phyloP scores from a whole-genome alignment of 2,329 filamentous ascomycete genomes.

The Periconia sp. region DNA sequence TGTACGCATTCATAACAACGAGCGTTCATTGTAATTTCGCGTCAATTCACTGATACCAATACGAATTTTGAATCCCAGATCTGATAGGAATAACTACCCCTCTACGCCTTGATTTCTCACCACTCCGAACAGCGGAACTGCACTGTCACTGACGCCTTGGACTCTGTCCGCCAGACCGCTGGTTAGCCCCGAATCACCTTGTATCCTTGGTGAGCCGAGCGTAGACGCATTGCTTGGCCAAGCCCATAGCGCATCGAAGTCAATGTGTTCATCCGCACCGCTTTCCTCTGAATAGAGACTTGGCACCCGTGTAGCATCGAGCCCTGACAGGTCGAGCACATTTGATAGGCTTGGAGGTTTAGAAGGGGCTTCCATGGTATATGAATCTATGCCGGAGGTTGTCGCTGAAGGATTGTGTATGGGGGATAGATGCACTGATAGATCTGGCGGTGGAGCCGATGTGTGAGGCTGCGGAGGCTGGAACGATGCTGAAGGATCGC shows the following conservation, averaged over 20 bases:
- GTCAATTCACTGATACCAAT: too few relatives aligned
- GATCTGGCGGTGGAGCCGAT: slow-evolving; percentile 19
- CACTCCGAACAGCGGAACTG: slow-evolving; percentile 44
- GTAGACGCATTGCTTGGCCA: slow-evolving; percentile 47
- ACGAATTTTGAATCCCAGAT: too few relatives aligned
- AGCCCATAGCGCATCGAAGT: slow-evolving; percentile 50
- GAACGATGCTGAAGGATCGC: slow-evolving; percentile 17
- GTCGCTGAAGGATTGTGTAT: slow-evolving; percentile 31
- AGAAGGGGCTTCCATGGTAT: slow-evolving; percentile 11
- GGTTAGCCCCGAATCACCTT: slow-evolving; percentile 13
- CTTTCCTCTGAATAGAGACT: slow-evolving; percentile 41
- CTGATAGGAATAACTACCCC: background rate
- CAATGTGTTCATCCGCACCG: slow-evolving; percentile 47
- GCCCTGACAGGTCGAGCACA: slow-evolving; percentile 45
- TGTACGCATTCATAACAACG: too few relatives aligned
- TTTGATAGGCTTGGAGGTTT: slow-evolving; percentile 38
- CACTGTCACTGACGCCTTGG: slow-evolving; percentile 35
- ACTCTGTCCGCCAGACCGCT: slow-evolving; percentile 17
- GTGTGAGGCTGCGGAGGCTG: slow-evolving; percentile 11
- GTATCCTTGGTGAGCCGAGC: slow-evolving; percentile 31
- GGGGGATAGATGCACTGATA: slow-evolving; percentile 38
- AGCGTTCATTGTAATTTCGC: too few relatives aligned
- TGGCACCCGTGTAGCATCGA: slow-evolving; percentile 41
- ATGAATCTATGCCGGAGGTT: slow-evolving; percentile 5
- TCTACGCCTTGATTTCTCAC: slow-evolving; percentile 13